phyloP scores from a whole-genome alignment of 2,329 filamentous ascomycete species.

The Fusarium chlamydosporum region DNA sequence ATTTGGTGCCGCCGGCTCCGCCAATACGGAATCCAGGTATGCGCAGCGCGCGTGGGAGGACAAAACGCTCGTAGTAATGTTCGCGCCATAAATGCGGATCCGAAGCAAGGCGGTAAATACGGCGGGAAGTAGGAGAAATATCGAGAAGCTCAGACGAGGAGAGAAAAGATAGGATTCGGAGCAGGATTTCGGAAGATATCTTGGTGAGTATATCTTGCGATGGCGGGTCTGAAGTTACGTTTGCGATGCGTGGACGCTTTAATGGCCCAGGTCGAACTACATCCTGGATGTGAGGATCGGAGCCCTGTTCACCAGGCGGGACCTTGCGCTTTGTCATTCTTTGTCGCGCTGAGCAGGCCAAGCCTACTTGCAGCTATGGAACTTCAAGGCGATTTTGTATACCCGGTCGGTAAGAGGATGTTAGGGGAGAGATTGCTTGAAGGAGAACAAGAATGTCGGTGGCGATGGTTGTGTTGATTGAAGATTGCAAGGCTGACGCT shows the following conservation, averaged over 20 bases:
- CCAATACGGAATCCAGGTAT: constrained; percentile 74
- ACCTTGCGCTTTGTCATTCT: constrained; percentile 51
- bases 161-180: constrained; percentile 87
- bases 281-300: background rate
- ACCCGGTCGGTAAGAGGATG: background rate
- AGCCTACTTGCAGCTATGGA: constrained; percentile 21
- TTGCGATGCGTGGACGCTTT: constrained; percentile 46
- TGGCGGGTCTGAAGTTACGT: constrained; percentile 23
- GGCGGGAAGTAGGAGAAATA: constrained; percentile 76
- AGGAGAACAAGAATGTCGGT: constrained; percentile 45
- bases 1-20: constrained; percentile 50
- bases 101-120: constrained; percentile 78
- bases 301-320: constrained; percentile 22
- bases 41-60: constrained; percentile 82
- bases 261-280: constrained; percentile 27
- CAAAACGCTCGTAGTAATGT: constrained; percentile 89
- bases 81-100: constrained; percentile 94
- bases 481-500: constrained; percentile 12
- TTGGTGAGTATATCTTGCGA: constrained; percentile 73
- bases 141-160: constrained; percentile 76
- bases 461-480: constrained; percentile 38
- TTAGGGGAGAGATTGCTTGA: constrained; percentile 10
- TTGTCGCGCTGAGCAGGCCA: constrained; percentile 28
- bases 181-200: constrained; percentile 88
- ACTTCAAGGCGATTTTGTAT: background rate